phyloP scores from a whole-genome alignment of 1,139 yeast species.

The Yamadazyma buinensis region DNA sequence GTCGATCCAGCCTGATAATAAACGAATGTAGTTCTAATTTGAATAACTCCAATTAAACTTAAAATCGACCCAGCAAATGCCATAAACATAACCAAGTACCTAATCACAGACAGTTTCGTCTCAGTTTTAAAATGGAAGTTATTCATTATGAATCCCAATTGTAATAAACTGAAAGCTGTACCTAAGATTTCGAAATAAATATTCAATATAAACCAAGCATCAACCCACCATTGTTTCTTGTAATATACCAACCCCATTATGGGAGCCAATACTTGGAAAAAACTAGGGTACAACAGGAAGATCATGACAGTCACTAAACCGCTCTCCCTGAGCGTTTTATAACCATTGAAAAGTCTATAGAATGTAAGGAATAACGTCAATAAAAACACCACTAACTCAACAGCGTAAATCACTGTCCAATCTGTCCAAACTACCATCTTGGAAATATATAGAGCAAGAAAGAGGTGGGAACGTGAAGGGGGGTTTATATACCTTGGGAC shows the following conservation, averaged over 20 bases:
- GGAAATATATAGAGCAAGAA: background rate
- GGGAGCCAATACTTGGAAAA: conserved; percentile 12
- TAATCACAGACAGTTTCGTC: conserved; percentile 5
- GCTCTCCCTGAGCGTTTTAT: conserved; percentile 5
- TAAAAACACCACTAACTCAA: conserved; percentile 9
- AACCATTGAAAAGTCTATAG: conserved; percentile 8
- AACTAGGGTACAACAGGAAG: conserved; percentile 11
- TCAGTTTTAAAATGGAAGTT: conserved; percentile 5
- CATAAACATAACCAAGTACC: conserved; percentile 6
- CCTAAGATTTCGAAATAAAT: conserved; percentile 13
- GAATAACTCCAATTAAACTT: conserved; percentile 11
- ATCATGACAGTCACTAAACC: conserved; percentile 7
- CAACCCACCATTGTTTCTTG: conserved; percentile 7
- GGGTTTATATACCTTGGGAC: too few species aligned
- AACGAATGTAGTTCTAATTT: conserved; percentile 8
- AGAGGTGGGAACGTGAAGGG: too few species aligned
- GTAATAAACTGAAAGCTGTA: conserved; percentile 9
- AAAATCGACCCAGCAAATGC: conserved; percentile 8
- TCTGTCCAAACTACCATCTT: conserved; percentile 1
- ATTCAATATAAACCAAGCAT: conserved; percentile 13
- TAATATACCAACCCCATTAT: conserved; percentile 10
- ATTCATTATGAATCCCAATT: conserved; percentile 8
- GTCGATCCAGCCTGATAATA: conserved; percentile 12
- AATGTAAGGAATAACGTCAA: conserved; percentile 7
- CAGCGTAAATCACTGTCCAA: conserved; percentile 12